Percentiles rank a stretch among this genome's conserved stretches.
Evolutionary conservation across 2,329 filamentous ascomycete genomes (phyloP).

Genomic region (Trichothecium roseum): DNA sequence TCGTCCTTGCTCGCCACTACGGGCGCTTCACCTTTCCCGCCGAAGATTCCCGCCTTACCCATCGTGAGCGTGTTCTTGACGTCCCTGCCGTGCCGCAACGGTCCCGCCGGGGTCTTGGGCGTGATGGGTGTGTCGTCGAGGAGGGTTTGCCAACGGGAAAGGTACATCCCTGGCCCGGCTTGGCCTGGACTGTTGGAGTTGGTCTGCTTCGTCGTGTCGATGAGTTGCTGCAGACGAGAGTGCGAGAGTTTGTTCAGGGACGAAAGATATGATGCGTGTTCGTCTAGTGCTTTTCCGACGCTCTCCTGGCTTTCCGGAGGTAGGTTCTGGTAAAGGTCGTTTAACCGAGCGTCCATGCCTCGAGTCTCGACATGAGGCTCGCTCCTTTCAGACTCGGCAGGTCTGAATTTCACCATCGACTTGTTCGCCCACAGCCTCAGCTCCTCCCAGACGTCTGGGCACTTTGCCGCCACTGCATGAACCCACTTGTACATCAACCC

Average conservation of each 20-base stretch:
- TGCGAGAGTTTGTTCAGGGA: slow-evolving; percentile 42
- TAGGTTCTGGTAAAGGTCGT: slow-evolving; percentile 34
- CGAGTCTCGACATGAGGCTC: slow-evolving; percentile 6
- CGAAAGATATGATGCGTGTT: slow-evolving; percentile 50
- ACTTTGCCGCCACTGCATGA: slow-evolving; percentile 58
- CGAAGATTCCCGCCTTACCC: slow-evolving; percentile 30
- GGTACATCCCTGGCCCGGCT: slow-evolving; percentile 60
- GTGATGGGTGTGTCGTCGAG: slow-evolving; percentile 62
- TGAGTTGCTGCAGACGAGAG: slow-evolving; percentile 44
- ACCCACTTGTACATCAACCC: slow-evolving; percentile 57
- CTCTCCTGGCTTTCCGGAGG: slow-evolving; percentile 29
- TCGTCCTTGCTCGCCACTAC: slow-evolving; percentile 15
- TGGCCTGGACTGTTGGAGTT: slow-evolving; percentile 19
- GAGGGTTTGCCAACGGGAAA: slow-evolving; percentile 61
- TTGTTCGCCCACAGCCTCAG: slow-evolving; percentile 52
- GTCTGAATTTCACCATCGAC: slow-evolving; percentile 44
- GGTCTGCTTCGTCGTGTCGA: slow-evolving; percentile 25
- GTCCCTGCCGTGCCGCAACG: slow-evolving; percentile 41
- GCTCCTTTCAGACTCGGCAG: slow-evolving; percentile 1
- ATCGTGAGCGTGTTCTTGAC: slow-evolving; percentile 31
- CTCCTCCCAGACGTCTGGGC: slow-evolving; percentile 51
- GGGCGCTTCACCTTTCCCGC: slow-evolving; percentile 10
- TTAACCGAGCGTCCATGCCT: slow-evolving; percentile 28
- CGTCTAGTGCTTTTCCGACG: slow-evolving; percentile 43
- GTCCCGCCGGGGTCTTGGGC: slow-evolving; percentile 41